Evolutionary conservation across 805 yeast genomes (phyloP).

Genomic region (Starmerella floris): DNA sequence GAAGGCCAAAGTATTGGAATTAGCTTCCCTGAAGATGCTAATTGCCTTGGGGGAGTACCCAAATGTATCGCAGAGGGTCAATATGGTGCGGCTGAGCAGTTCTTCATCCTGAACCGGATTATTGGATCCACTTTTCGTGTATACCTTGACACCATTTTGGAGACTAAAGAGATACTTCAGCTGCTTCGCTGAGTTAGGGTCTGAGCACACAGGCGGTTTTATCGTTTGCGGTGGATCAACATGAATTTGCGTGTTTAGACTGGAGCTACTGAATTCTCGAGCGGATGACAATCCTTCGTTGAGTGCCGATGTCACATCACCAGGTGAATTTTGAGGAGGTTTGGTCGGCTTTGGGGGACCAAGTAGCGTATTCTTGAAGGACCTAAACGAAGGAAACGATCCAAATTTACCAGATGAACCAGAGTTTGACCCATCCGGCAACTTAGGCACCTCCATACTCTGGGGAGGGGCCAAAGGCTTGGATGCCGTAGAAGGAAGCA

Average conservation of each 20-base stretch:
- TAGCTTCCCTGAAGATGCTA: constrained; percentile 11
- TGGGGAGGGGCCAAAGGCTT: neutral
- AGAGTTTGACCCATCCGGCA: no score
- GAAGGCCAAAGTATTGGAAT: constrained; percentile 28
- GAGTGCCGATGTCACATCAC: neutral
- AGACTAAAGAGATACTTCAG: neutral
- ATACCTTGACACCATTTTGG: constrained; percentile 3
- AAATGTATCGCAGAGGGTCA: constrained; percentile 4
- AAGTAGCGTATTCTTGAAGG: neutral
- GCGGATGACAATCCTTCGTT: neutral
- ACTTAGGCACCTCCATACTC: neutral
- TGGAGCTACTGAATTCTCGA: neutral
- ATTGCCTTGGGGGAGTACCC: constrained; percentile 4
- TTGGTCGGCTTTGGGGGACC: neutral
- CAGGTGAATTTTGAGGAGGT: neutral
- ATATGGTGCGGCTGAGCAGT: constrained; percentile 3
- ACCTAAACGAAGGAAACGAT: no score
- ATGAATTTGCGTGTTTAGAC: neutral
- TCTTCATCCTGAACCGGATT: constrained; percentile 9
- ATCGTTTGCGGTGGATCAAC: constrained; percentile 8
- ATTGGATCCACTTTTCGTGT: neutral
- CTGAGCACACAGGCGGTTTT: neutral
- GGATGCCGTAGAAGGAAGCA: neutral
- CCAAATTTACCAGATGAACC: no score
- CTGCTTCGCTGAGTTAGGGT: neutral